Conservation (phyloP, 257 asterid species). For the Echites panduratus region DNA sequence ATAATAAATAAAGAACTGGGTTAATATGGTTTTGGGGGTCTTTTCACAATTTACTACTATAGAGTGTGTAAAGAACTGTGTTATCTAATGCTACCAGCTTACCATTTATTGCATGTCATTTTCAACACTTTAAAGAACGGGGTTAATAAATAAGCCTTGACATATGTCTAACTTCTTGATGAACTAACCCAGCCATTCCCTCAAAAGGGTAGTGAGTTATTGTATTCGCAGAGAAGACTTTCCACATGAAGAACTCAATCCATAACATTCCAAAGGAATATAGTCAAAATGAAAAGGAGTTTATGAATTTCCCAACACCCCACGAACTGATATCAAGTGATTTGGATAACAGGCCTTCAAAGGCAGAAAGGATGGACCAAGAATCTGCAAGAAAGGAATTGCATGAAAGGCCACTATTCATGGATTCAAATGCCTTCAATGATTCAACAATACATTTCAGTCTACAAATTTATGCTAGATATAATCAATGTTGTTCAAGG, state of each 20-base stretch:
- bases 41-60: neutral
- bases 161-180: neutral
- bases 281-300: neutral
- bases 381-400: no score
- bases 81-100: no score
- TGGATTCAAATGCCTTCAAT: neutral
- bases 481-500: neutral
- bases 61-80: no score
- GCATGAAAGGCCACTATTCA: no score
- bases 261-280: neutral
- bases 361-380: no score
- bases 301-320: neutral
- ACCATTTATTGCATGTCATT: neutral
- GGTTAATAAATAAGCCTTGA: conserved; percentile 4
- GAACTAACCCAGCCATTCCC: no score
- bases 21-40: conserved; percentile 5
- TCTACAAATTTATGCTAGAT: neutral
- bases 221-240: neutral
- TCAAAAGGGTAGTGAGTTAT: no score
- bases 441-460: neutral
- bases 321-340: no score
- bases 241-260: neutral
- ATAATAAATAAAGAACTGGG: no score
- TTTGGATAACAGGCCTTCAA: no score
- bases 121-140: neutral